Conservation (phyloP, 2,329 filamentous ascomycete genomes). For the Calonectria pteridis region DNA sequence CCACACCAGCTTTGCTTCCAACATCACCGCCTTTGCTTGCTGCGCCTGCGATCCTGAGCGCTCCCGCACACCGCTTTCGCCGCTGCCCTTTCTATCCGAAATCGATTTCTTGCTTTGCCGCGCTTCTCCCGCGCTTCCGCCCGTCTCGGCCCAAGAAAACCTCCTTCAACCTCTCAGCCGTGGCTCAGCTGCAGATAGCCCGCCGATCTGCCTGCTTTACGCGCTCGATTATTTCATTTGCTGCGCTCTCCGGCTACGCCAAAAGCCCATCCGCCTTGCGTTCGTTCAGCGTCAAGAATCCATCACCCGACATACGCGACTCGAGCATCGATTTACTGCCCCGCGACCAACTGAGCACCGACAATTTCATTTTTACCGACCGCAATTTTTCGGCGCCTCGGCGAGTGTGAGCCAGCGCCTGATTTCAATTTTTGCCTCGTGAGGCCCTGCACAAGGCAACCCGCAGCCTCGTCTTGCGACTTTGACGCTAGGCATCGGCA, state of each 20-base stretch:
- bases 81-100: background rate
- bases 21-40: background rate
- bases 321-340: background rate
- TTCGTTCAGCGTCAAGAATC: background rate
- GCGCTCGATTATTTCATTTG: slow-evolving; percentile 1
- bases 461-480: slow-evolving; percentile 30
- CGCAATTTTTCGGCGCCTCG: slow-evolving; percentile 14
- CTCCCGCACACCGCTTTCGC: background rate
- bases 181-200: slow-evolving; percentile 8
- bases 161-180: slow-evolving; percentile 5
- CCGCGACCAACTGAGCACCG: background rate
- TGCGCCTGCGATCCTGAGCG: background rate
- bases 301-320: background rate
- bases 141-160: slow-evolving; percentile 2
- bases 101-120: background rate
- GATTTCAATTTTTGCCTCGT: slow-evolving; percentile 20
- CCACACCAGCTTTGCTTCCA: slow-evolving; percentile 13
- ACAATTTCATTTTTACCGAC: slow-evolving; percentile 13
- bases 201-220: background rate
- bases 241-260: background rate
- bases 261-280: background rate
- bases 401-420: slow-evolving; percentile 13
- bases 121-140: slow-evolving; percentile 8
- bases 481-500: slow-evolving; percentile 37
- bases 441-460: slow-evolving; percentile 17